These are phyloP conservation scores for Petunia axillaris DNA, from an alignment of 257 asterid genomes.

Conservation along the genomic window DNA sequence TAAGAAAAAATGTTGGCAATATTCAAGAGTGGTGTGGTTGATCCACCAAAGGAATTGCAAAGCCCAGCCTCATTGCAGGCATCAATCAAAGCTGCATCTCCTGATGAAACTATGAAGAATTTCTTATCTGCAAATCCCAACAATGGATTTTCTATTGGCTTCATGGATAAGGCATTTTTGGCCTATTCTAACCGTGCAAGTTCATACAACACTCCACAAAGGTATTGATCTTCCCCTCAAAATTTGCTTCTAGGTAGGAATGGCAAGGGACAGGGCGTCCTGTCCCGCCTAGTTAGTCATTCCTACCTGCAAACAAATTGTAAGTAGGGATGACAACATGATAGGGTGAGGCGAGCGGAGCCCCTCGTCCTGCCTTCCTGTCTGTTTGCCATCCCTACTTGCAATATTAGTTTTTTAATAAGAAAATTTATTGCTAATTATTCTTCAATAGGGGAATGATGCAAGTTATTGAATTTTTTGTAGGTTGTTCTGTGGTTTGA, in stretches of 20 bases:
- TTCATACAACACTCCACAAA: slow-evolving; percentile 34
- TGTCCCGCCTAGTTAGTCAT: no score
- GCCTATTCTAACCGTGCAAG: slow-evolving; percentile 41
- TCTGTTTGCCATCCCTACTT: no score
- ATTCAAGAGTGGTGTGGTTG: slow-evolving; percentile 72
- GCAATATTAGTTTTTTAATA: no score
- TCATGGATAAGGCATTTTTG: slow-evolving; percentile 60
- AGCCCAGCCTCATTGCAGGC: slow-evolving; percentile 56
- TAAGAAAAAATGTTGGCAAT: slow-evolving; percentile 66
- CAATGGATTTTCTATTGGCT: slow-evolving; percentile 60
- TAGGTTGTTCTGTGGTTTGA: slow-evolving; percentile 73
- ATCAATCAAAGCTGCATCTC: slow-evolving; percentile 37
- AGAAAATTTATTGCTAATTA: not conserved
- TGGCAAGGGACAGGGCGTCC: not conserved
- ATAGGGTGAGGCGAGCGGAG: no score
- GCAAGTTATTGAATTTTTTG: not conserved
- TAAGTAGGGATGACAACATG: no score
- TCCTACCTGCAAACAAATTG: no score
- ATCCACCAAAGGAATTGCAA: slow-evolving; percentile 79
- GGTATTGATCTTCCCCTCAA: slow-evolving; percentile 48
- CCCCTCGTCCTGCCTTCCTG: no score
- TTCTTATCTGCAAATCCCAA: slow-evolving; percentile 55
- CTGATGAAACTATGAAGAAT: slow-evolving; percentile 61
- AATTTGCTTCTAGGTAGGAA: slow-evolving; percentile 15
- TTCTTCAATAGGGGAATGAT: not conserved